These are phyloP conservation scores for Emmonsiellopsis sp. DNA, from an alignment of 2,329 filamentous ascomycete species.

Conservation along the genomic window DNA sequence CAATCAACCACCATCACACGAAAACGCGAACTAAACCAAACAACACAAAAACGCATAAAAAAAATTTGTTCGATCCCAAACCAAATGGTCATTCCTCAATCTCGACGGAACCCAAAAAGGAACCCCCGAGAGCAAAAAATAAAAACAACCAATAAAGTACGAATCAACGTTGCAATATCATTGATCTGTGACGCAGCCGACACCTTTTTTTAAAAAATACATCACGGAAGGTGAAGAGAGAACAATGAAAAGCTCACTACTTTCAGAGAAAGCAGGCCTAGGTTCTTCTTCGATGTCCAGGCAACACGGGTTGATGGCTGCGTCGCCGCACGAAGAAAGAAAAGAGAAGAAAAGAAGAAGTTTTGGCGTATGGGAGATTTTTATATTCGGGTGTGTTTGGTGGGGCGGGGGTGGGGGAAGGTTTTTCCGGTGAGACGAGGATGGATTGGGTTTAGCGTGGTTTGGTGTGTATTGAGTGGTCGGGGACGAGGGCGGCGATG, in stretches of 20 bases:
- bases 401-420: not conserved
- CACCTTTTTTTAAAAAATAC: slow-evolving; percentile 48
- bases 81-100: slow-evolving; percentile 35
- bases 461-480: not conserved
- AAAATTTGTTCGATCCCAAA: slow-evolving; percentile 48
- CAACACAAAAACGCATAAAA: slow-evolving; percentile 4
- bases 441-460: slow-evolving; percentile 7
- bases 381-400: not conserved
- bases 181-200: slow-evolving; percentile 72
- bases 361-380: not conserved
- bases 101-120: slow-evolving; percentile 15
- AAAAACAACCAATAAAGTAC: slow-evolving; percentile 41
- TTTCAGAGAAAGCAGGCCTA: not conserved
- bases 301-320: slow-evolving; percentile 69
- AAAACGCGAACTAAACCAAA: not conserved
- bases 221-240: slow-evolving; percentile 30
- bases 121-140: slow-evolving; percentile 19
- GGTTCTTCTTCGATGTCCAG: slow-evolving; percentile 42
- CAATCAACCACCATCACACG: not conserved
- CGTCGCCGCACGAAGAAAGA: slow-evolving; percentile 72
- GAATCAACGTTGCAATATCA: slow-evolving; percentile 64
- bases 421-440: not conserved
- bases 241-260: not conserved
- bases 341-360: slow-evolving; percentile 35
- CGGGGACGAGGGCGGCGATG: too few relatives aligned